Conservation (phyloP, 2,329 filamentous ascomycete species). For the Alternaria triticimaculans region DNA sequence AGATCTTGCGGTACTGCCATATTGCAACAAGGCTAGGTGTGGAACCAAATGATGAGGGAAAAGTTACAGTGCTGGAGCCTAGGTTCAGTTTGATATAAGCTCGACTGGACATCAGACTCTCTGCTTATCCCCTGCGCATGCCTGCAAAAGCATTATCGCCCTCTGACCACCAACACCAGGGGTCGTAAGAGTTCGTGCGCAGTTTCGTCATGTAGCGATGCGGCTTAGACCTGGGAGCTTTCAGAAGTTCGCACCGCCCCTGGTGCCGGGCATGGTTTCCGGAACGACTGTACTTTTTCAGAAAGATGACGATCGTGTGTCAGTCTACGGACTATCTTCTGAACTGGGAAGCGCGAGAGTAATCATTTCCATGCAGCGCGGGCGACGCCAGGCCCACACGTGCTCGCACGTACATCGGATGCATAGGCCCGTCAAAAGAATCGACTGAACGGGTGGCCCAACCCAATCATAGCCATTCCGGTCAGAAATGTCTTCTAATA, state of each 20-base stretch:
- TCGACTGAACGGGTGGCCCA: background rate
- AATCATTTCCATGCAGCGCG: background rate
- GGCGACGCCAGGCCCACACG: background rate
- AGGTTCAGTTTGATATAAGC: background rate
- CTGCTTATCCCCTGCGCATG: background rate
- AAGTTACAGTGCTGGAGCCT: background rate
- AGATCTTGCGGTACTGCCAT: background rate
- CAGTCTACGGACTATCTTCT: background rate
- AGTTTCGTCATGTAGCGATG: background rate
- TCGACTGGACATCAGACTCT: background rate
- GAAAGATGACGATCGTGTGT: background rate
- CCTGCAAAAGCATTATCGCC: background rate
- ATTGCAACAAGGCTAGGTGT: background rate
- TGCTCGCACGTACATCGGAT: background rate
- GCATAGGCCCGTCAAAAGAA: background rate
- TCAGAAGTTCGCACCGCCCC: background rate
- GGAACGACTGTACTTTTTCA: background rate
- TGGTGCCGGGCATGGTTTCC: background rate
- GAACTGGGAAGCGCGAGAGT: background rate
- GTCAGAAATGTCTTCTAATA: background rate
- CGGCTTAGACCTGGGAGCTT: background rate
- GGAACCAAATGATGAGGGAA: background rate
- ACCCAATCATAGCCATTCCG: background rate
- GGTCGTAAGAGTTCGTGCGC: background rate
- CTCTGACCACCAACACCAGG: background rate